A percentile compares a stretch with the other conserved stretches of the same genome.
Evolutionary conservation across 2,329 filamentous ascomycete species (phyloP).

Genomic region (Lecanicillium sp.): DNA sequence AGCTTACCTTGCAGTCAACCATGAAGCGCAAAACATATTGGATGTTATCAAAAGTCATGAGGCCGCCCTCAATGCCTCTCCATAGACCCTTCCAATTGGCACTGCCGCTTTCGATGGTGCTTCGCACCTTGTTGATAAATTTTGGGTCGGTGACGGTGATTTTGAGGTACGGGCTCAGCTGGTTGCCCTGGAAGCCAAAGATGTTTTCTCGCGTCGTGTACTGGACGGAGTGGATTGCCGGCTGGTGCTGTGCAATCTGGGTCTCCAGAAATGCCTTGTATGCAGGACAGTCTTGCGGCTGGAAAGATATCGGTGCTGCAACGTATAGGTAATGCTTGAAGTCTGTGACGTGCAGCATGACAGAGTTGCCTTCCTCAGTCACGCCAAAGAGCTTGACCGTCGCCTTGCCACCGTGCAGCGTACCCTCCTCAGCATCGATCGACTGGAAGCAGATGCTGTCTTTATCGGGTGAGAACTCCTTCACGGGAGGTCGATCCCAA

Average conservation of each 20-base stretch:
- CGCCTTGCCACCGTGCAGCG: slow-evolving; percentile 63
- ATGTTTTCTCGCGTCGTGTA: slow-evolving; percentile 85
- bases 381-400: slow-evolving; percentile 92
- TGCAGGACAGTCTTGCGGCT: slow-evolving; percentile 64
- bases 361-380: slow-evolving; percentile 75
- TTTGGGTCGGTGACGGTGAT: slow-evolving; percentile 89
- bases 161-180: slow-evolving; percentile 85
- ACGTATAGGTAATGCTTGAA: slow-evolving; percentile 97
- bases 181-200: slow-evolving; percentile 89
- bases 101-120: slow-evolving; percentile 63
- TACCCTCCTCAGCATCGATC: slow-evolving; percentile 91
- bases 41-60: slow-evolving; percentile 92
- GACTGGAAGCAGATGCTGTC: slow-evolving; percentile 85
- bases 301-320: slow-evolving; percentile 77
- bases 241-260: slow-evolving; percentile 65
- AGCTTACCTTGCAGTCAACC: slow-evolving; percentile 79
- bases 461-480: slow-evolving; percentile 44
- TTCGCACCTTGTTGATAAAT: slow-evolving; percentile 68
- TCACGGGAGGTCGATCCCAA: slow-evolving; percentile 62
- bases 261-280: slow-evolving; percentile 78
- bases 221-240: slow-evolving; percentile 70
- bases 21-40: slow-evolving; percentile 95
- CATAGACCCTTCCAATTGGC: slow-evolving; percentile 91
- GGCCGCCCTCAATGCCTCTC: slow-evolving; percentile 59
- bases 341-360: slow-evolving; percentile 88